phyloP scores from a whole-genome alignment of 345 rosid genomes.

The Populus simonii region DNA sequence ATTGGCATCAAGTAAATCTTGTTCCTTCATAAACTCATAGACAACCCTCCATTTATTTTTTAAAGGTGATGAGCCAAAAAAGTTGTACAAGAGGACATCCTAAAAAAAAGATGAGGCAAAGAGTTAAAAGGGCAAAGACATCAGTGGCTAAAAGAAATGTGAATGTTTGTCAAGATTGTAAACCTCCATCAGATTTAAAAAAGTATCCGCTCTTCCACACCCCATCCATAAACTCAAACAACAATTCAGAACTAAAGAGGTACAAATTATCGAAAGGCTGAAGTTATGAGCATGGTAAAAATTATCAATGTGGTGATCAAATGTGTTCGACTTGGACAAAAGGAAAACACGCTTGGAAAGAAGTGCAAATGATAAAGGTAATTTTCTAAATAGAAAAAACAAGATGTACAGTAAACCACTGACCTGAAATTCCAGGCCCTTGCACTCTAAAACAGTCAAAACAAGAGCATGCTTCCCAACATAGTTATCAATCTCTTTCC shows the following conservation, averaged over 20 bases:
- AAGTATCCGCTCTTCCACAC: background rate
- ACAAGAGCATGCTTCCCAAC: slow-evolving; percentile 55
- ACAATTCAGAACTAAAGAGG: background rate
- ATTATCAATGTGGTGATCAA: background rate
- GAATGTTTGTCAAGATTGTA: background rate
- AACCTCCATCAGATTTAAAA: background rate
- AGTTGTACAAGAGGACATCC: slow-evolving; percentile 53
- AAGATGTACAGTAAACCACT: background rate
- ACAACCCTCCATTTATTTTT: slow-evolving; percentile 51
- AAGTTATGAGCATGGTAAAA: background rate
- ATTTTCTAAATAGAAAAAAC: background rate
- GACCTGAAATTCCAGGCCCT: slow-evolving; percentile 57
- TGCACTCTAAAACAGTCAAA: slow-evolving; percentile 44
- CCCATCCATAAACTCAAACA: background rate
- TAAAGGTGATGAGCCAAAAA: slow-evolving; percentile 47
- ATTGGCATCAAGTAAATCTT: slow-evolving; percentile 24
- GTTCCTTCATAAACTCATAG: slow-evolving; percentile 40
- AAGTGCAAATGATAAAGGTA: background rate
- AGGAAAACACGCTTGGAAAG: background rate
- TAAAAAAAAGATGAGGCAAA: slow-evolving; percentile 5
- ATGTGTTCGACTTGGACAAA: background rate
- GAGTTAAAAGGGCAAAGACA: background rate
- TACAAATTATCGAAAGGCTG: background rate
- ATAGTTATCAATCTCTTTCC: slow-evolving; percentile 22
- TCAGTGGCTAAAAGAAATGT: background rate